Evolutionary conservation across 2,329 filamentous ascomycete genomes (phyloP), one percentile per base, ranked within the genome.

Genomic region (Arthrobotrys conoides): DNA sequence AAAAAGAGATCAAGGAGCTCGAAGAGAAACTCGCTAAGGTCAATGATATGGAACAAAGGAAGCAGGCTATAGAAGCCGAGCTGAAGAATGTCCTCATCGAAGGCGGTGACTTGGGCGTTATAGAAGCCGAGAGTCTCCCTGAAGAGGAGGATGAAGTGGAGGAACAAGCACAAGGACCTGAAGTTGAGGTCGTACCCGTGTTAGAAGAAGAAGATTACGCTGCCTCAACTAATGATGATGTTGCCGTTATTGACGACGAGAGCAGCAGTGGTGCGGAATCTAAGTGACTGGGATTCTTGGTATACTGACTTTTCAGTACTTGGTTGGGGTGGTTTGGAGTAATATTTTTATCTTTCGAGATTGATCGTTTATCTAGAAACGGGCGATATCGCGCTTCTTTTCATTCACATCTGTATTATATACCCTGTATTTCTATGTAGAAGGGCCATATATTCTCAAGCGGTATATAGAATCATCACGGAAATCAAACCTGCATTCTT

Each of bases 1-100:
- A 97, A 86, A 93, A 93, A 83, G 96, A 99, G 84, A 87, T 98
- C 16, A 89, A 92, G 63, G 93, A 97, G 81, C 87, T 99, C 51
- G 90, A 91, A 33, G 93, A 95, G 84, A 88, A 92, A 24, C 86
- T 99, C 6, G 88, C 90, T 10, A 91, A 93, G 84, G 95, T 98
- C 0, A 92, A 95, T 68, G 88, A 90, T 82, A 96, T 93, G 93
- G 93, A 95, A 86, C 85, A 86, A 80, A 88, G 96, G 64, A 89
- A 90, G 41, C 88, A 90, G 64, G 92, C 94, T 84, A 96, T 99
- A 82, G 94, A 98, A 82, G 85, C 85, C 51, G 95, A 99, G 85
- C 86, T 99, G 75, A 90, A 85, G 49, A 87, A 87, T 80, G 90
- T 91, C 4, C 90, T 89, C 87, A 85, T 90, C 22, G 84, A 86